Evolutionary conservation across 108 stramenopile genomes (phyloP), one percentile per base, ranked within the genome.

Genomic region (Nannochloropsis gaditana): DNA sequence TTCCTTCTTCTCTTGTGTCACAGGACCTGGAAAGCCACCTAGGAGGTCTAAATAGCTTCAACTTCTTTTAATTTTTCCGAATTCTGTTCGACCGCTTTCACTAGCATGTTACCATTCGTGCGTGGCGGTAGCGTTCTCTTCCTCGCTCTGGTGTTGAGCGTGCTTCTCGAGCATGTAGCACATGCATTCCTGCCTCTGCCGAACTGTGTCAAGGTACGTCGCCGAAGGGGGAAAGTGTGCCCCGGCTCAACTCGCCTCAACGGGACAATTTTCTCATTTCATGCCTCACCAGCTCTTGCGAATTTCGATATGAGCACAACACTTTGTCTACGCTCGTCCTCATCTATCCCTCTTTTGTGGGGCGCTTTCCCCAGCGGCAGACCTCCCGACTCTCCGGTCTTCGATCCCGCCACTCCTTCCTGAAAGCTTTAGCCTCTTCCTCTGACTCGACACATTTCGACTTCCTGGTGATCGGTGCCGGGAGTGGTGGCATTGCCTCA

Each of bases 401-500:
- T 3, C 59, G 59, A 15, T 15, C 59, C 59, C 59, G 59, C 59
- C 59, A n/a, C 59, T 73, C 59, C 59, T n/a, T 73, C 59, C 59
- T 73, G 5, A 73, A n/a, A 15, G 59, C 59, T n/a, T 73, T n/a
- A 15, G 15, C 59, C 5, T 73, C 59, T 6, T 4, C 59, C 59
- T n/a, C 19, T 73, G n/a, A n/a, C 59, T 15, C 15, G 19, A 73
- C 59, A 8, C 90, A 92, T 85, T 94, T 90, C 42, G 94, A 94
- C 85, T 92, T 92, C 59, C 84, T 94, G 11, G 92, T 92, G 11
- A 93, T 94, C 81, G 94, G 94, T 21, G 91, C 95, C 88, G 84
- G 98, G 92, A 45, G 92, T 89, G 83, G 96, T 92, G 91, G 91
- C 21, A 50, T 91, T 21, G 45, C 91, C 10, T 88, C 81, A 43